Base-by-base conservation (phyloP, 2,329 filamentous ascomycete species). In the Coniochaeta pulveracea region DNA sequence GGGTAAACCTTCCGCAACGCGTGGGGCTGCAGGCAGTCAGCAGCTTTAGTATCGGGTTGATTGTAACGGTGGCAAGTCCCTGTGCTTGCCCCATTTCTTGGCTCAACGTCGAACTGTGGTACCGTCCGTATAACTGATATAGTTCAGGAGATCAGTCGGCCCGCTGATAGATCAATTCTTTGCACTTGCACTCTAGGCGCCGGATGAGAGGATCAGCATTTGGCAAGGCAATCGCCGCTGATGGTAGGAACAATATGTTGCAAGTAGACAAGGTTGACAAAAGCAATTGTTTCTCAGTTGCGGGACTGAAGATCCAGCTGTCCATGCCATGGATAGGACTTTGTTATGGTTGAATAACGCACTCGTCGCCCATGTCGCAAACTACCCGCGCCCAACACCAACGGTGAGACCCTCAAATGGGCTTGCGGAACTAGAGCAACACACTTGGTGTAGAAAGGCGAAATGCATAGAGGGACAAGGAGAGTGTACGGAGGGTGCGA, bases 401-500 rank as follows among this genome's bases (percentile, higher is more conserved):
- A 31, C 28, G 11, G n/a, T 4, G n/a, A 22, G 21, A 23, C 8
- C 21, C 21, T 23, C 21, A 8, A 23, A n/a, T n/a, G 8, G 8
- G n/a, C 11, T 19, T 8, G 15, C 28, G 14, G 18, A 31, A 31
- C 11, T 16, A 10, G 19, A 3, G 6, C 8, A 14, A 10, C 9
- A 8, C 4, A 11, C 4, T 21, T 19, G 19, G 16, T 29, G 14
- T 18, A 15, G 17, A 9, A 5, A 31, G 3, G 19, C 9, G n/a
- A 21, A 5, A 19, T 7, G 5, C 7, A 14, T 4, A 11, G 11
- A 15, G 11, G 11, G 18, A 10, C 17, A 14, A 31, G 16, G 19
- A 22, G 19, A 31, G 17, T n/a, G n/a, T n/a, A 21, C 28, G 28
- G 28, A 31, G 28, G 28, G 19, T 26, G 19, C 33, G 26, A 26